phyloP scores from a whole-genome alignment of 1,284 basidiomycete species.

The Pseudozyma pruni region DNA sequence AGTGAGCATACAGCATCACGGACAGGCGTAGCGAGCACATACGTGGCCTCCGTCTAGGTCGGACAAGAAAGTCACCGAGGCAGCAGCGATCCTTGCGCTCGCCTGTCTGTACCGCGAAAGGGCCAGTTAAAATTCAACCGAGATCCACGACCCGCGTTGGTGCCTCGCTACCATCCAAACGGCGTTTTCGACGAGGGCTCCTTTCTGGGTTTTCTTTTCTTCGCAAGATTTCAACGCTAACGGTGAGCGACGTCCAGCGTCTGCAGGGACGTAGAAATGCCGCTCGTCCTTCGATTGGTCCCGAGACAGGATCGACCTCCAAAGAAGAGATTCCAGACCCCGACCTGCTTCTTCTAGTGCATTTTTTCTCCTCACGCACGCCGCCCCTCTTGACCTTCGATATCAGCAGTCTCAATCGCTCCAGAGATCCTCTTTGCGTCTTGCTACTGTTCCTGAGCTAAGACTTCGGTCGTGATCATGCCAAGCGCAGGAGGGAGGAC shows the following conservation, averaged over 20 bases:
- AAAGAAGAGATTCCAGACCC: conserved; percentile 10
- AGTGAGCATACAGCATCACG: too few species aligned
- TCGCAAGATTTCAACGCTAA: conserved; percentile 3
- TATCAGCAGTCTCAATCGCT: neutral
- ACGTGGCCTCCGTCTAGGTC: neutral
- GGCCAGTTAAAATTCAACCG: too few species aligned
- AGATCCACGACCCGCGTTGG: too few species aligned
- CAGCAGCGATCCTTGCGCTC: too few species aligned
- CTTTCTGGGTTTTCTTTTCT: conserved; percentile 6
- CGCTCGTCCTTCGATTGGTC: too few species aligned
- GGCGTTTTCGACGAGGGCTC: neutral
- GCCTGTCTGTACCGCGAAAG: too few species aligned
- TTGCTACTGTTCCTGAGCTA: conserved; percentile 1
- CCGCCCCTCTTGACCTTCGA: too few species aligned
- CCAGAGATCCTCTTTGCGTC: neutral
- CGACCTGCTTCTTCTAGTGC: neutral
- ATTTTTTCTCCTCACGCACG: too few species aligned
- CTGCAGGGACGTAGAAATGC: too few species aligned
- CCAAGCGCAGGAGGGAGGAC: neutral
- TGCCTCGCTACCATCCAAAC: neutral
- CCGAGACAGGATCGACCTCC: conserved; percentile 5
- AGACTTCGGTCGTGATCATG: neutral
- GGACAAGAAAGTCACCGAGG: conserved; percentile 7
- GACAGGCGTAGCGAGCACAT: neutral
- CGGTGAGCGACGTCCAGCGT: neutral